A percentile compares a stretch with the other conserved stretches of the same genome.
These are phyloP conservation scores for Sporothrix euskadiensis DNA, from an alignment of 2,329 filamentous ascomycete genomes.

Conservation along the genomic window DNA sequence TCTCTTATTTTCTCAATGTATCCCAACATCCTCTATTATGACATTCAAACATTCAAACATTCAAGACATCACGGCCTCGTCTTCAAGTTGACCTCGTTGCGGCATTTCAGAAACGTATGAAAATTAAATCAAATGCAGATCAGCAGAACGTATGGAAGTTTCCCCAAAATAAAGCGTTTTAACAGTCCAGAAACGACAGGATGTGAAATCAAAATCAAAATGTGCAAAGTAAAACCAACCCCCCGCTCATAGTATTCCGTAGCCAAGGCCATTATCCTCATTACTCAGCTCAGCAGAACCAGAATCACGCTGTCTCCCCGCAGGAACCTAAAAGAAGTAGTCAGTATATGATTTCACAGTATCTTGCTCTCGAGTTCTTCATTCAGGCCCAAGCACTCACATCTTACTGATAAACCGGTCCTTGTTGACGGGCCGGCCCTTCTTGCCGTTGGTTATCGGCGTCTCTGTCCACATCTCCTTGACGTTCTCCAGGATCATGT, in stretches of 20 bases:
- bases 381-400: constrained; percentile 40
- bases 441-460: constrained; percentile 81
- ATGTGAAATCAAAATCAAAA: background rate
- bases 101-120: background rate
- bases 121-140: constrained; percentile 1
- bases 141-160: constrained; percentile 8
- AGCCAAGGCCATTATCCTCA: constrained; percentile 40
- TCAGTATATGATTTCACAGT: background rate
- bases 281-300: constrained; percentile 70
- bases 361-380: background rate
- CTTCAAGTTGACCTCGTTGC: background rate
- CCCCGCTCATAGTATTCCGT: background rate
- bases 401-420: constrained; percentile 98
- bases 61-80: background rate
- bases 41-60: too few species aligned
- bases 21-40: too few species aligned
- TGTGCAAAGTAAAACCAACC: background rate
- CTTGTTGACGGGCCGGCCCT: constrained; percentile 91
- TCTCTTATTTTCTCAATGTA: background rate
- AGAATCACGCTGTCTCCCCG: constrained; percentile 86
- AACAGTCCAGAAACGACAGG: background rate
- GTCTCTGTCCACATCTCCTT: constrained; percentile 99
- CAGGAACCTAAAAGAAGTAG: constrained; percentile 64
- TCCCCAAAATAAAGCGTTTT: constrained; percentile 2
- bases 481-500: constrained; percentile 61